Evolutionary conservation across 1,139 yeast species (phyloP).

Genomic region (Geotrichum reessii): DNA sequence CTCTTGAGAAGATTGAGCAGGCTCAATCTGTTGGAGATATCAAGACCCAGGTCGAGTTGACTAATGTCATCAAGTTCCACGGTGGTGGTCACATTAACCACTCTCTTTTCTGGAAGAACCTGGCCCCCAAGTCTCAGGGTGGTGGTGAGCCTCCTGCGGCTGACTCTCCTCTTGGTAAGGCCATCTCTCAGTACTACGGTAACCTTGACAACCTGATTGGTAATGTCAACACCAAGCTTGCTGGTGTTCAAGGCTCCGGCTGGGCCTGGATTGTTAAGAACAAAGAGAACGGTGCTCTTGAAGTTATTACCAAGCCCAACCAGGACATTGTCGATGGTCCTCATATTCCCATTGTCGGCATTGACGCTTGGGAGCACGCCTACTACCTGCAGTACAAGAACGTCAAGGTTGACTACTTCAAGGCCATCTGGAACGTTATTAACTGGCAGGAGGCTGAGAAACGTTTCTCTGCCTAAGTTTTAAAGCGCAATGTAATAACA

Average conservation of each 20-base stretch:
- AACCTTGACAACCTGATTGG: slow-evolving; percentile 66
- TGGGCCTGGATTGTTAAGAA: slow-evolving; percentile 96
- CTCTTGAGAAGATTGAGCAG: slow-evolving; percentile 70
- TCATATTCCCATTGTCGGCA: slow-evolving; percentile 77
- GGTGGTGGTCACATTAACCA: slow-evolving; percentile 94
- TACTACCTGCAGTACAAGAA: slow-evolving; percentile 94
- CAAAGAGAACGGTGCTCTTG: slow-evolving; percentile 72
- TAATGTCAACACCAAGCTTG: slow-evolving; percentile 69
- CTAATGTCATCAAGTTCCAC: slow-evolving; percentile 81
- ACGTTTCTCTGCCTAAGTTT: slow-evolving; percentile 42
- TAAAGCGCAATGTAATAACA: not conserved
- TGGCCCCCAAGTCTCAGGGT: slow-evolving; percentile 74
- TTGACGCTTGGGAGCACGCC: slow-evolving; percentile 99
- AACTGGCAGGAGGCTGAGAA: slow-evolving; percentile 93
- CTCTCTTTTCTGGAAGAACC: slow-evolving; percentile 81
- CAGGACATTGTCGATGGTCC: slow-evolving; percentile 83
- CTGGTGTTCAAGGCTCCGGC: slow-evolving; percentile 95
- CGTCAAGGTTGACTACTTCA: slow-evolving; percentile 90
- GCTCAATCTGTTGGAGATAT: slow-evolving; percentile 63
- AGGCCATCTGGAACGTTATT: slow-evolving; percentile 94
- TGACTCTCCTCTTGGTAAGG: slow-evolving; percentile 53
- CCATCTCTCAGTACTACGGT: slow-evolving; percentile 66
- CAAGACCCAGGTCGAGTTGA: slow-evolving; percentile 61
- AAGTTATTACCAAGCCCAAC: slow-evolving; percentile 79
- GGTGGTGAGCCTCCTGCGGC: slow-evolving; percentile 79